A percentile compares a stretch with the other conserved stretches of the same genome.
These are phyloP conservation scores for Euclidium syriacum DNA, from an alignment of 345 rosid genomes.

Conservation along the genomic window DNA sequence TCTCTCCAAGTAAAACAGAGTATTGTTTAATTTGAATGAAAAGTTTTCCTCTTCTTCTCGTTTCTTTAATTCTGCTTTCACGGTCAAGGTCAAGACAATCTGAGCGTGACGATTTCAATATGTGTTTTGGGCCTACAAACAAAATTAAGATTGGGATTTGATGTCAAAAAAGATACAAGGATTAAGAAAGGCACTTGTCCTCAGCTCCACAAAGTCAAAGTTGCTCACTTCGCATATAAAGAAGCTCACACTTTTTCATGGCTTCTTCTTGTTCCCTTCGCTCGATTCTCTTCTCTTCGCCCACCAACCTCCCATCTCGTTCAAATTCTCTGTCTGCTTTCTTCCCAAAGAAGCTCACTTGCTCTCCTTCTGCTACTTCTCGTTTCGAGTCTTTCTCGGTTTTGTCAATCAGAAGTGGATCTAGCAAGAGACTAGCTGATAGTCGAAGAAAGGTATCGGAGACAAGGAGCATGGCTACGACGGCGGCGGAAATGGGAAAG, in stretches of 20 bases:
- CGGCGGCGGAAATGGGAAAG: neutral
- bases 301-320: neutral
- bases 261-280: constrained; percentile 25
- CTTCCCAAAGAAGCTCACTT: neutral
- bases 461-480: constrained; percentile 28
- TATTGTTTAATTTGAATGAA: no score
- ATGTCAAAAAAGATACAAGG: no score
- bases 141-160: no score
- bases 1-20: no score
- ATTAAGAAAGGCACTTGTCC: no score
- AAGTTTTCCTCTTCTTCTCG: no score
- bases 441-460: constrained; percentile 28
- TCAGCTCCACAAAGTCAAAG: constrained; percentile 19
- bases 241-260: neutral
- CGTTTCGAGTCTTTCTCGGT: constrained; percentile 8
- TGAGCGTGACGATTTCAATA: no score
- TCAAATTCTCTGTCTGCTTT: neutral
- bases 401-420: constrained; percentile 24
- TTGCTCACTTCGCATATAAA: constrained; percentile 4
- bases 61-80: no score
- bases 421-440: neutral
- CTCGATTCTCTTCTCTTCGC: constrained; percentile 20
- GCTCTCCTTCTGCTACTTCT: neutral
- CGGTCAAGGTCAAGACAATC: no score
- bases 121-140: no score